phyloP scores from a whole-genome alignment of 2,329 filamentous ascomycete species.

The Exophiala alcalophila region DNA sequence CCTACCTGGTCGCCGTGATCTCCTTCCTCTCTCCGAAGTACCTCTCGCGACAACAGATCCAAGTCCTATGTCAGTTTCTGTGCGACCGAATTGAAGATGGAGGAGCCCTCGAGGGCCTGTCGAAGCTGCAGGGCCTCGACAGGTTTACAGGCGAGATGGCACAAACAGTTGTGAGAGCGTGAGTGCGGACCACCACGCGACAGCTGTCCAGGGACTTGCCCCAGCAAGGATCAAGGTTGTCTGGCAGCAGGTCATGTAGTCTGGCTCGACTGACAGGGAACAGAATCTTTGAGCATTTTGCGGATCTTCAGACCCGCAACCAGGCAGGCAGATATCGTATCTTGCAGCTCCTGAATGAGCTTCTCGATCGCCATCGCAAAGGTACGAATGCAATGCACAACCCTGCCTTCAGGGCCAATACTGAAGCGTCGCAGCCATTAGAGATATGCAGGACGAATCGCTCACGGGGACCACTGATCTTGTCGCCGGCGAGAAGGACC shows the following conservation, averaged over 20 bases:
- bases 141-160: conserved; percentile 59
- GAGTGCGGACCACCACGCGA: conserved; percentile 34
- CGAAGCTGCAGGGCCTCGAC: conserved; percentile 57
- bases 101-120: conserved; percentile 57
- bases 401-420: conserved; percentile 1
- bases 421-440: conserved; percentile 44
- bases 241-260: conserved; percentile 16
- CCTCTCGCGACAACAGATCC: conserved; percentile 58
- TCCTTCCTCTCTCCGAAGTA: conserved; percentile 52
- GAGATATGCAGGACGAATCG: conserved; percentile 58
- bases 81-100: conserved; percentile 63
- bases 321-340: conserved; percentile 65
- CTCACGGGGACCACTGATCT: conserved; percentile 61
- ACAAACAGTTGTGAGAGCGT: conserved; percentile 53
- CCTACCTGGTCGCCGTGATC: conserved; percentile 45
- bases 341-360: conserved; percentile 58
- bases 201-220: conserved; percentile 24
- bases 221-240: conserved; percentile 22
- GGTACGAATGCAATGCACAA: conserved; percentile 39
- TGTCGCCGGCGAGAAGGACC: conserved; percentile 67
- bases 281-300: conserved; percentile 52
- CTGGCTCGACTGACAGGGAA: conserved; percentile 6
- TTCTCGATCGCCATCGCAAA: conserved; percentile 60
- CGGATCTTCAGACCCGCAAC: conserved; percentile 58
- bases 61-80: conserved; percentile 63